Percentiles rank a stretch among this genome's conserved stretches.
These are phyloP conservation scores for Trichoderma breve DNA, from an alignment of 2,329 filamentous ascomycete genomes.

Conservation along the genomic window DNA sequence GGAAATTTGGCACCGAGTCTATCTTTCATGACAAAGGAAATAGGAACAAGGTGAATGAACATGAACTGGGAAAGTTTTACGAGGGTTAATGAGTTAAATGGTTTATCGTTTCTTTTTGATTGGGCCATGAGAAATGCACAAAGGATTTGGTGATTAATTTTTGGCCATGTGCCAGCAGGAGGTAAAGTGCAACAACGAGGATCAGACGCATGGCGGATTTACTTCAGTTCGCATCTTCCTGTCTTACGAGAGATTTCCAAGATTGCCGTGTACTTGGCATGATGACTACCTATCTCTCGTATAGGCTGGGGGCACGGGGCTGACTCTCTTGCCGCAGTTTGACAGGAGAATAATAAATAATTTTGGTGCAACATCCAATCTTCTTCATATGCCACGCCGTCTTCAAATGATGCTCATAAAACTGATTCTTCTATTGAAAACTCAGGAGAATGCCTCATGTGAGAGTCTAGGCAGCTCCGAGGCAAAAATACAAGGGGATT, in stretches of 20 bases:
- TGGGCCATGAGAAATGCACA: conserved; percentile 34
- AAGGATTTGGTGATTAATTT: conserved; percentile 24
- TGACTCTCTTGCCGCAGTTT: conserved; percentile 34
- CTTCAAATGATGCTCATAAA: not conserved
- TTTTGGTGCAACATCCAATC: conserved; percentile 19
- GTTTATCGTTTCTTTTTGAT: conserved; percentile 33
- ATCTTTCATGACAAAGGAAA: conserved; percentile 31
- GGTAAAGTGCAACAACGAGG: not conserved
- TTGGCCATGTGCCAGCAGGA: conserved; percentile 15
- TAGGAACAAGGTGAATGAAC: conserved; percentile 31
- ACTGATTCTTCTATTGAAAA: not conserved
- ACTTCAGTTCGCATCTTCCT: not conserved
- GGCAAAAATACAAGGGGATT: not conserved
- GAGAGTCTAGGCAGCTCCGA: not conserved
- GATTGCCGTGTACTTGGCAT: conserved; percentile 25
- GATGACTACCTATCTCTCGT: conserved; percentile 28
- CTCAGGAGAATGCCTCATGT: not conserved
- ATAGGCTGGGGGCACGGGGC: conserved; percentile 26
- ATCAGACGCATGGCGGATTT: not conserved
- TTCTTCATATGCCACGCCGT: not conserved
- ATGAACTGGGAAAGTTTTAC: conserved; percentile 32
- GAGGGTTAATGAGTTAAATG: conserved; percentile 36
- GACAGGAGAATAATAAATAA: conserved; percentile 31
- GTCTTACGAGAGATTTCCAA: not conserved
- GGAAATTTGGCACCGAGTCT: conserved; percentile 24